Percentiles rank a stretch among this genome's conserved stretches.
These are phyloP conservation scores for Penicillium herquei DNA, from an alignment of 495 filamentous ascomycete species.

Conservation along the genomic window DNA sequence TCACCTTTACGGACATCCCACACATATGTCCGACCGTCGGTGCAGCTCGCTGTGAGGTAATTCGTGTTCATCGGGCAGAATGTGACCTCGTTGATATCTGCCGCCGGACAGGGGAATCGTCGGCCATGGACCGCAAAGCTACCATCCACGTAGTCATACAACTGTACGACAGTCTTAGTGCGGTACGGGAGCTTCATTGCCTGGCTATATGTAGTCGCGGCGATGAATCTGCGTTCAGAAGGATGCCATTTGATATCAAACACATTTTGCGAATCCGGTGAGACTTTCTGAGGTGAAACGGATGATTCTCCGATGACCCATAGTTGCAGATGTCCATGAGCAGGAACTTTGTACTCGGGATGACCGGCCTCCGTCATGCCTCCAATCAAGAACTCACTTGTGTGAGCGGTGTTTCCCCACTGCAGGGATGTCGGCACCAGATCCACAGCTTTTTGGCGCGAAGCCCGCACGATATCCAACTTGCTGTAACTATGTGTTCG, in stretches of 20 bases:
- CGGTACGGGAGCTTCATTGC: slow-evolving; percentile 31
- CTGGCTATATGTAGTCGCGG: slow-evolving; percentile 50
- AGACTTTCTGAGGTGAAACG: slow-evolving; percentile 41
- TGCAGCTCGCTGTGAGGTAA: slow-evolving; percentile 80
- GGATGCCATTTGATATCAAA: slow-evolving; percentile 84
- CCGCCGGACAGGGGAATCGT: slow-evolving; percentile 66
- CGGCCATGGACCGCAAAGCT: too few species aligned
- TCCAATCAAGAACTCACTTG: slow-evolving; percentile 63
- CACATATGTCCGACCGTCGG: slow-evolving; percentile 76
- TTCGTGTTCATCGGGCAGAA: slow-evolving; percentile 44
- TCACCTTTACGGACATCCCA: slow-evolving; percentile 70
- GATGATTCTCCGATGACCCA: slow-evolving; percentile 61
- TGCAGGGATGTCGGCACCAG: slow-evolving; percentile 64
- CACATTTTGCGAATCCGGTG: slow-evolving; percentile 63
- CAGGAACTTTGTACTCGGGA: slow-evolving; percentile 53
- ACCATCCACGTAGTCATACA: slow-evolving; percentile 38
- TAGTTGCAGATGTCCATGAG: slow-evolving; percentile 67
- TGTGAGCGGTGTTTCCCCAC: slow-evolving; percentile 58
- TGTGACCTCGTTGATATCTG: slow-evolving; percentile 85
- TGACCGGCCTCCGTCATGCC: slow-evolving; percentile 68
- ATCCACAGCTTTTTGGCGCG: slow-evolving; percentile 48
- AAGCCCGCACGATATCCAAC: slow-evolving; percentile 12
- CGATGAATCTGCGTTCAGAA: slow-evolving; percentile 52
- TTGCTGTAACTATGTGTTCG: neutral
- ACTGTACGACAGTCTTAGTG: slow-evolving; percentile 49